A percentile compares a stretch with the other conserved stretches of the same genome.
phyloP scores from a whole-genome alignment of 331 rosid genomes.

The Prunus yedoensis region DNA sequence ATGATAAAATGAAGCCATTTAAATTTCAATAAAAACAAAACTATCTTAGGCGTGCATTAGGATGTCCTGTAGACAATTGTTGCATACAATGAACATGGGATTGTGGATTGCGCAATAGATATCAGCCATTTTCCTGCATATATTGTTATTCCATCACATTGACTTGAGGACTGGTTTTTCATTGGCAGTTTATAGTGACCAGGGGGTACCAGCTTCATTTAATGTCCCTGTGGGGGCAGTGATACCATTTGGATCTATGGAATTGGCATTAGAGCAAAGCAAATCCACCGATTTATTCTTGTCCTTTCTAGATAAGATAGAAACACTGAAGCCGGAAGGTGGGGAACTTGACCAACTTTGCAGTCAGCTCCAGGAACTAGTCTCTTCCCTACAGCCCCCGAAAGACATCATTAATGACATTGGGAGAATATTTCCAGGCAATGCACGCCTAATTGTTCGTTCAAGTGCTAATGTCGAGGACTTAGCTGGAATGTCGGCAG shows the following conservation, averaged over 20 bases:
- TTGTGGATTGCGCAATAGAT: slow-evolving; percentile 12
- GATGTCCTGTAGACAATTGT: neutral
- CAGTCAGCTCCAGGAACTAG: slow-evolving; percentile 70
- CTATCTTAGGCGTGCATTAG: neutral
- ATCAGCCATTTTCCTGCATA: slow-evolving; percentile 3
- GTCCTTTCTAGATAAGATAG: slow-evolving; percentile 59
- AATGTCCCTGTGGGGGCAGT: slow-evolving; percentile 85
- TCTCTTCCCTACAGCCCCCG: slow-evolving; percentile 62
- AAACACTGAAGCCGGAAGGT: slow-evolving; percentile 63
- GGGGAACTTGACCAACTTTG: slow-evolving; percentile 72
- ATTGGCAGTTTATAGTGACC: slow-evolving; percentile 68
- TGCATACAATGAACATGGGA: neutral
- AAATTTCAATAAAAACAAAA: neutral
- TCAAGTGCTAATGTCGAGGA: slow-evolving; percentile 98
- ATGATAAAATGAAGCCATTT: neutral
- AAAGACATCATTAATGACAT: slow-evolving; percentile 58
- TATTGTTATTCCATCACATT: neutral
- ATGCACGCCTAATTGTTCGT: slow-evolving; percentile 76
- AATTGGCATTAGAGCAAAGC: slow-evolving; percentile 65
- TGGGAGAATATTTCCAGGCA: slow-evolving; percentile 59
- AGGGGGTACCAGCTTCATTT: slow-evolving; percentile 80
- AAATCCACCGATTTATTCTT: slow-evolving; percentile 57
- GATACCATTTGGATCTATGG: slow-evolving; percentile 94
- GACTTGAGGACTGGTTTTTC: slow-evolving; percentile 29
- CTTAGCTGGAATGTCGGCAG: slow-evolving; percentile 97